Conservation (phyloP, 441 rosid genomes). For the Biscutella laevigata region DNA sequence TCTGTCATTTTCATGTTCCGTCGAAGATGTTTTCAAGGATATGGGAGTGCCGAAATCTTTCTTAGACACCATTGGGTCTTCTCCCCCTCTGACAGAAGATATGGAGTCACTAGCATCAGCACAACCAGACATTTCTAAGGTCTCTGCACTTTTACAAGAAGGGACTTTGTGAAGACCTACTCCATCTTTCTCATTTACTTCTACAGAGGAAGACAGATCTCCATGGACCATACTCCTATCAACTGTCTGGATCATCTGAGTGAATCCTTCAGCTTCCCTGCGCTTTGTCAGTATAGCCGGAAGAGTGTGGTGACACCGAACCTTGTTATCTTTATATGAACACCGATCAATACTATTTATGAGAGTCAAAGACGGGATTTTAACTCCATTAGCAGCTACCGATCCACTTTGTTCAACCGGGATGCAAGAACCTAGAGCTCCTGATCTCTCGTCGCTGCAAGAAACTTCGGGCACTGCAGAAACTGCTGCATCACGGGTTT, state of each 20-base stretch:
- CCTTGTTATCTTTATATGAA: conserved; percentile 30
- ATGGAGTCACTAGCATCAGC: conserved; percentile 17
- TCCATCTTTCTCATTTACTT: conserved; percentile 29
- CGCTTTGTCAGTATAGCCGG: conserved; percentile 63
- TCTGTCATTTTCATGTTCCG: conserved; percentile 16
- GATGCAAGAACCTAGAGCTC: conserved; percentile 25
- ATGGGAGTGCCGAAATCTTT: background rate
- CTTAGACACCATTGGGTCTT: background rate
- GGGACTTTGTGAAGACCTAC: conserved; percentile 10
- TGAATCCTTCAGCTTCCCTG: conserved; percentile 58
- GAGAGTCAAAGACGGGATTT: conserved; percentile 27
- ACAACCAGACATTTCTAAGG: conserved; percentile 25
- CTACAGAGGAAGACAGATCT: conserved; percentile 32
- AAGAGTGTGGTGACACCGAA: conserved; percentile 44
- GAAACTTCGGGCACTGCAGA: conserved; percentile 24
- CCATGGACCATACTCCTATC: conserved; percentile 39
- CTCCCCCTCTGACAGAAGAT: conserved; percentile 14
- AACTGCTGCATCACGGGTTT: conserved; percentile 17
- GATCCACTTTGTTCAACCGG: conserved; percentile 30
- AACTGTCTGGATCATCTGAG: conserved; percentile 56
- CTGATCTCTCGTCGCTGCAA: conserved; percentile 24
- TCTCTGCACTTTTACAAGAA: conserved; percentile 20
- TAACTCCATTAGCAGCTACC: conserved; percentile 29
- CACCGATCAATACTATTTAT: conserved; percentile 29
- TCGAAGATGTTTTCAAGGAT: conserved; percentile 6